Conservation (phyloP, 768 basidiomycete species). For the Termitomyces sp. region DNA sequence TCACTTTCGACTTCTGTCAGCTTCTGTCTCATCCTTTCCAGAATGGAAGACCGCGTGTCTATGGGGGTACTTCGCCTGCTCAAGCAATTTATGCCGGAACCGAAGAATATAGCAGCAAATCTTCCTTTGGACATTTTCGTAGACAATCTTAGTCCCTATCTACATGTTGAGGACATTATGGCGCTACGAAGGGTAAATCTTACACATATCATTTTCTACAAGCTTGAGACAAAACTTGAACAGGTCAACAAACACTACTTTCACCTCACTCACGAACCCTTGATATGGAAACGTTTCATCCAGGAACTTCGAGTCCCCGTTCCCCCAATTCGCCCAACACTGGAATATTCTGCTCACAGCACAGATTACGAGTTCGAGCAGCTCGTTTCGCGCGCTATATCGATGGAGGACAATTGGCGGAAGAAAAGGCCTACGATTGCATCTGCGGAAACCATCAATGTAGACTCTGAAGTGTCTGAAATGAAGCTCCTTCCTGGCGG, state of each 20-base stretch:
- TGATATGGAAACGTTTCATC: conserved; percentile 68
- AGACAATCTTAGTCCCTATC: conserved; percentile 34
- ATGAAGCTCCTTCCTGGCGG: conserved; percentile 62
- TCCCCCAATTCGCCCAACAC: conserved; percentile 56
- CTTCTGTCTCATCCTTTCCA: background rate
- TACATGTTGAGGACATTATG: conserved; percentile 42
- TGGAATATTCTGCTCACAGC: conserved; percentile 28
- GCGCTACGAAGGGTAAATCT: conserved; percentile 34
- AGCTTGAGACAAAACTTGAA: background rate
- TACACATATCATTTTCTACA: background rate
- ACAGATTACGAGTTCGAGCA: conserved; percentile 48
- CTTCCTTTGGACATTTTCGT: conserved; percentile 22
- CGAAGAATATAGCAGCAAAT: background rate
- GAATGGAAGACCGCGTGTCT: background rate
- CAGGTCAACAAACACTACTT: conserved; percentile 58
- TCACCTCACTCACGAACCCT: conserved; percentile 57
- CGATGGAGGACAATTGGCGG: conserved; percentile 57
- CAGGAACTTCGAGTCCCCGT: conserved; percentile 45
- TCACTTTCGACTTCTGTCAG: background rate
- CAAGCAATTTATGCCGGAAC: background rate
- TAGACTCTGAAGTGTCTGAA: conserved; percentile 36
- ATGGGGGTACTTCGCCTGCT: background rate
- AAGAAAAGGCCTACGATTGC: conserved; percentile 29
- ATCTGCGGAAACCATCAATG: conserved; percentile 17
- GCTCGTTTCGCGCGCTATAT: conserved; percentile 53